Conservation (phyloP, 208 protist genomes). For the Leishmania turanica region DNA sequence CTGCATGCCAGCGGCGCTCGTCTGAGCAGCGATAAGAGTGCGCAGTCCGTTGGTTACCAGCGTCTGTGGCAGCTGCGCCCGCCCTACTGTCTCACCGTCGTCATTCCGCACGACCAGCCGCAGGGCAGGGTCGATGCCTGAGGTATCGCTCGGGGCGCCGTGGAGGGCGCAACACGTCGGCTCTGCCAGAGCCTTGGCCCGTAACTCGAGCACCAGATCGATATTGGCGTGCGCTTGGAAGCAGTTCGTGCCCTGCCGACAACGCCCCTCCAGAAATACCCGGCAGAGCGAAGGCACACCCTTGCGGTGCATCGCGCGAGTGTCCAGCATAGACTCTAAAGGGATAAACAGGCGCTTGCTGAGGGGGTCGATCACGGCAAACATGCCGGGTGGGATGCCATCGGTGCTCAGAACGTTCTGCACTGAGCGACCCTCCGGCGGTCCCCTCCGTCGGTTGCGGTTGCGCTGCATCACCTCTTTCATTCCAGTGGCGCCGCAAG, state of each 20-base stretch:
- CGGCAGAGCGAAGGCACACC: slow-evolving; percentile 83
- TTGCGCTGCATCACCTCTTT: slow-evolving; percentile 31
- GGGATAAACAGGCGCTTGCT: slow-evolving; percentile 81
- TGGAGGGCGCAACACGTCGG: slow-evolving; percentile 77
- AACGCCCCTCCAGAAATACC: slow-evolving; percentile 78
- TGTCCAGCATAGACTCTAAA: slow-evolving; percentile 59
- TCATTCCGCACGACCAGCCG: slow-evolving; percentile 33
- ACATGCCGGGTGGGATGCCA: slow-evolving; percentile 53
- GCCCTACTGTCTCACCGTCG: slow-evolving; percentile 31
- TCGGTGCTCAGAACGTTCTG: slow-evolving; percentile 63
- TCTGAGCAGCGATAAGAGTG: slow-evolving; percentile 41
- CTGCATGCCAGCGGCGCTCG: slow-evolving; percentile 12
- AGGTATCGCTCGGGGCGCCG: slow-evolving; percentile 41
- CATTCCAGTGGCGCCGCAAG: not conserved
- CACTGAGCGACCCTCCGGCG: slow-evolving; percentile 26
- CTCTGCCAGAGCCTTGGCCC: slow-evolving; percentile 57
- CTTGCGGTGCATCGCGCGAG: slow-evolving; percentile 73
- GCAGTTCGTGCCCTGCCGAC: slow-evolving; percentile 74
- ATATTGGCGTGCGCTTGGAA: slow-evolving; percentile 78
- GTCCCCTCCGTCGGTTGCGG: slow-evolving; percentile 26
- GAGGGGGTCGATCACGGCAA: slow-evolving; percentile 82
- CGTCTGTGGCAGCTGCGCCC: slow-evolving; percentile 33
- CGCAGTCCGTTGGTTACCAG: slow-evolving; percentile 65
- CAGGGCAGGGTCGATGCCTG: slow-evolving; percentile 25
- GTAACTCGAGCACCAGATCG: slow-evolving; percentile 47